These are phyloP conservation scores for Penicillium goetzii DNA, from an alignment of 495 filamentous ascomycete genomes.

Conservation along the genomic window DNA sequence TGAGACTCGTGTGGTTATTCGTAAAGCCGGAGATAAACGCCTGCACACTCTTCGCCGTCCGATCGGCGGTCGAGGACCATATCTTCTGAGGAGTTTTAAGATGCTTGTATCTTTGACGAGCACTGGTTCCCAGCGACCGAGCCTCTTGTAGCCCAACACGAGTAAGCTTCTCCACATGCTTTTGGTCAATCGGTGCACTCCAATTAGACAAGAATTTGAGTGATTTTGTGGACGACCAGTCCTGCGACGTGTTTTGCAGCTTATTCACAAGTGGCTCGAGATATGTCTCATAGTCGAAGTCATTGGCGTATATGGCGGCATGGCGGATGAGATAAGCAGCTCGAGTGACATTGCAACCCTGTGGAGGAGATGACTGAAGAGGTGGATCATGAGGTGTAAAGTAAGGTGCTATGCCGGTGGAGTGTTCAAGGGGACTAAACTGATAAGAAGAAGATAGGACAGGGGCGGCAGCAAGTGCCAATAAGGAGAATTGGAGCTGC, in stretches of 20 bases:
- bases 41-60: slow-evolving; percentile 18
- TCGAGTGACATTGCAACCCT: slow-evolving; percentile 28
- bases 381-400: slow-evolving; percentile 15
- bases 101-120: background rate
- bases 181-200: slow-evolving; percentile 25
- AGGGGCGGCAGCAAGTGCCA: background rate
- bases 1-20: slow-evolving; percentile 14
- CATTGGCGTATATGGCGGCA: slow-evolving; percentile 35
- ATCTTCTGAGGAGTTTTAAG: background rate
- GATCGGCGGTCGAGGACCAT: background rate
- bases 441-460: background rate
- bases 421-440: background rate
- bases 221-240: background rate
- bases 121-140: slow-evolving; percentile 4
- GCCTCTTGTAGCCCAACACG: slow-evolving; percentile 27
- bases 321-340: slow-evolving; percentile 32
- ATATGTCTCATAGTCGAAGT: slow-evolving; percentile 33
- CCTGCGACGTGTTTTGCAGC: background rate
- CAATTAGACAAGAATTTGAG: slow-evolving; percentile 16
- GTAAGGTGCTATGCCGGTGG: background rate
- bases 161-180: slow-evolving; percentile 30
- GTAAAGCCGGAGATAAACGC: slow-evolving; percentile 29
- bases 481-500: background rate
- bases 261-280: slow-evolving; percentile 14
- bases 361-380: slow-evolving; percentile 18